phyloP scores from a whole-genome alignment of 1,284 basidiomycete genomes.

The Ceratobasidium sp. region DNA sequence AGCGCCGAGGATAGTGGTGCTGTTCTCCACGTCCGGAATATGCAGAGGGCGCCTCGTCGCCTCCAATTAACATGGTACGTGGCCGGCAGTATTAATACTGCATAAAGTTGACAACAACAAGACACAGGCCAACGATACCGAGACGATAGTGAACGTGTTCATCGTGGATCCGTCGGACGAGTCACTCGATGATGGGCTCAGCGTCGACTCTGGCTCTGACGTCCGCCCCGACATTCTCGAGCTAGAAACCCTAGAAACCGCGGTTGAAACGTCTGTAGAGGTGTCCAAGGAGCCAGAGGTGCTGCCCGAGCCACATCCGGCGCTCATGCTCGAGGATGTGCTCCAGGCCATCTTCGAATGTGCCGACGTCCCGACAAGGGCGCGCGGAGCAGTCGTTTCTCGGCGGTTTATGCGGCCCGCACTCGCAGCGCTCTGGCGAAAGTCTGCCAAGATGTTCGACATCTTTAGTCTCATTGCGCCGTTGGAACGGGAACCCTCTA shows the following conservation, averaged over 20 bases:
- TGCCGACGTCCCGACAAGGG: constrained; percentile 19
- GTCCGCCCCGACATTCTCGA: constrained; percentile 2
- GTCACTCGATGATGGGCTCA: constrained; percentile 23
- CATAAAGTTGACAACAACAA: neutral
- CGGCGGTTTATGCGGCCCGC: constrained; percentile 34
- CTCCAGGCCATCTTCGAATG: constrained; percentile 35
- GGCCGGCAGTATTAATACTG: neutral
- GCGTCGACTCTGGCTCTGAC: constrained; percentile 29
- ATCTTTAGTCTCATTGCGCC: constrained; percentile 32
- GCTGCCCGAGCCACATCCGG: constrained; percentile 24
- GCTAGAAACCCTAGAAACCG: neutral
- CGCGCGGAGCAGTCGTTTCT: constrained; percentile 22
- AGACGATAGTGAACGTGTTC: constrained; percentile 36
- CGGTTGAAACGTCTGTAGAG: neutral
- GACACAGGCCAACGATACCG: constrained; percentile 27
- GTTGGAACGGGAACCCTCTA: constrained; percentile 34
- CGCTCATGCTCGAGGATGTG: constrained; percentile 31
- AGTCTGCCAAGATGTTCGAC: constrained; percentile 33
- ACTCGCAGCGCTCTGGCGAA: constrained; percentile 25
- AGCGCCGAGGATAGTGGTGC: constrained; percentile 2
- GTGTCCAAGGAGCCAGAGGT: neutral
- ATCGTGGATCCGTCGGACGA: constrained; percentile 29
- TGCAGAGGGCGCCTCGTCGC: constrained; percentile 25
- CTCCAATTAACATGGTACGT: constrained; percentile 31
- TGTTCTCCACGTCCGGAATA: constrained; percentile 38